Percentiles rank a stretch among this genome's conserved stretches.
These are phyloP conservation scores for Corylus heterophylla DNA, from an alignment of 306 rosid genomes.

Conservation along the genomic window DNA sequence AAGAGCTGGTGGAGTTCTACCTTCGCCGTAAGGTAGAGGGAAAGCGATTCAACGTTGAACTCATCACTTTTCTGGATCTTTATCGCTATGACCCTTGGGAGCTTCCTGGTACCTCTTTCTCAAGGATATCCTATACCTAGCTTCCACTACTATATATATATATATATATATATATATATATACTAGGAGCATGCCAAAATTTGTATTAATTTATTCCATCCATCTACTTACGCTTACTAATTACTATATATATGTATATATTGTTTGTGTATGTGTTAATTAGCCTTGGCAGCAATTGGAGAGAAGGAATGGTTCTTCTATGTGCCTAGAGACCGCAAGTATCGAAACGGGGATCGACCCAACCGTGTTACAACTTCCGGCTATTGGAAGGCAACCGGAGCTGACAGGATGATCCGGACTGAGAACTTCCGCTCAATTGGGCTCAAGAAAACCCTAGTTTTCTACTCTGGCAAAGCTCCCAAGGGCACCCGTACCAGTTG, in stretches of 20 bases:
- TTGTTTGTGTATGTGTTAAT: not conserved
- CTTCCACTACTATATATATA: not conserved
- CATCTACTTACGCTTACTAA: too few relatives aligned
- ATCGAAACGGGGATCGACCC: conserved; percentile 89
- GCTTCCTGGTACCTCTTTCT: conserved; percentile 74
- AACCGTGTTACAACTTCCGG: conserved; percentile 94
- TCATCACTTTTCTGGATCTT: conserved; percentile 97
- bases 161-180: not conserved
- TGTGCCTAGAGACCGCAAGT: conserved; percentile 91
- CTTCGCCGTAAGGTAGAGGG: conserved; percentile 99
- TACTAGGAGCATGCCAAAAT: too few relatives aligned
- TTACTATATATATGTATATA: not conserved
- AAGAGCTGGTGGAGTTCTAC: conserved; percentile 96
- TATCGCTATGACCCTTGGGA: conserved; percentile 99
- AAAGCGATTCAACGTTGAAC: conserved; percentile 96
- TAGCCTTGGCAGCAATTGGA: conserved; percentile 95
- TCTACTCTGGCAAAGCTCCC: conserved; percentile 96
- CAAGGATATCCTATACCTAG: conserved; percentile 3
- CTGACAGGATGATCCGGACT: conserved; percentile 83
- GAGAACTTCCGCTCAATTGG: conserved; percentile 85
- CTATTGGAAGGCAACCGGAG: conserved; percentile 98
- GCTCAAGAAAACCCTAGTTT: conserved; percentile 99
- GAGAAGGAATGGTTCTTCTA: conserved; percentile 99
- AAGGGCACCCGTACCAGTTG: conserved; percentile 94
- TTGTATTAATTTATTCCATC: too few relatives aligned